Conservation (phyloP, 1,139 yeast species). For the Saccharomycopsis hybrid region DNA sequence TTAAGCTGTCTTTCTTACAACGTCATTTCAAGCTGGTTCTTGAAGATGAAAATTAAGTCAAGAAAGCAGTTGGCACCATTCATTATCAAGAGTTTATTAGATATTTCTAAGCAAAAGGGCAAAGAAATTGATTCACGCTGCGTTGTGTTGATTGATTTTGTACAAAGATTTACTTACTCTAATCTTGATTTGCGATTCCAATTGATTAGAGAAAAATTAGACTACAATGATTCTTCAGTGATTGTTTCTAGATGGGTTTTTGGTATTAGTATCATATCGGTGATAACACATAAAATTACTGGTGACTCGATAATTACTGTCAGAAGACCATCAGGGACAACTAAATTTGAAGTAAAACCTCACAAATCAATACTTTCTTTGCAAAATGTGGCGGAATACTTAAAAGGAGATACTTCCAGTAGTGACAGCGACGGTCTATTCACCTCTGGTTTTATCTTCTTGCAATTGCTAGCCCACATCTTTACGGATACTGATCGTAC, state of each 20-base stretch:
- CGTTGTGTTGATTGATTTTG: slow-evolving; percentile 60
- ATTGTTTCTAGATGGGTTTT: slow-evolving; percentile 49
- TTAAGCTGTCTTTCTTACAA: slow-evolving; percentile 58
- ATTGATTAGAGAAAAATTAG: slow-evolving; percentile 27
- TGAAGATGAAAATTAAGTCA: slow-evolving; percentile 54
- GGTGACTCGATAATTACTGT: slow-evolving; percentile 51
- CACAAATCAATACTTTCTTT: slow-evolving; percentile 38
- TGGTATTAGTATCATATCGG: slow-evolving; percentile 52
- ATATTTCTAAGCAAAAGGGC: slow-evolving; percentile 24
- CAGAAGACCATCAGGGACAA: slow-evolving; percentile 64
- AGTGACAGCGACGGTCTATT: slow-evolving; percentile 24
- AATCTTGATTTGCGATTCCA: slow-evolving; percentile 50
- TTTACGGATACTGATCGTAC: slow-evolving; percentile 22
- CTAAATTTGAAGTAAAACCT: slow-evolving; percentile 41
- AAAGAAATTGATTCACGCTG: slow-evolving; percentile 37
- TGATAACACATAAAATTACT: slow-evolving; percentile 45
- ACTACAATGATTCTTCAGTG: slow-evolving; percentile 27
- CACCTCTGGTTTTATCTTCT: slow-evolving; percentile 37
- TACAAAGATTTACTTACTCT: slow-evolving; percentile 60
- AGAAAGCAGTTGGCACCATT: slow-evolving; percentile 57
- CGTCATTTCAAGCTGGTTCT: slow-evolving; percentile 68
- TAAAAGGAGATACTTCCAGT: slow-evolving; percentile 1
- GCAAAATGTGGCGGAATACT: slow-evolving; percentile 10
- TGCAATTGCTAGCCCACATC: slow-evolving; percentile 33
- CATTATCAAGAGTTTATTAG: slow-evolving; percentile 47